phyloP scores from a whole-genome alignment of 2,329 filamentous ascomycete species.

The Fusarium lyarnte region DNA sequence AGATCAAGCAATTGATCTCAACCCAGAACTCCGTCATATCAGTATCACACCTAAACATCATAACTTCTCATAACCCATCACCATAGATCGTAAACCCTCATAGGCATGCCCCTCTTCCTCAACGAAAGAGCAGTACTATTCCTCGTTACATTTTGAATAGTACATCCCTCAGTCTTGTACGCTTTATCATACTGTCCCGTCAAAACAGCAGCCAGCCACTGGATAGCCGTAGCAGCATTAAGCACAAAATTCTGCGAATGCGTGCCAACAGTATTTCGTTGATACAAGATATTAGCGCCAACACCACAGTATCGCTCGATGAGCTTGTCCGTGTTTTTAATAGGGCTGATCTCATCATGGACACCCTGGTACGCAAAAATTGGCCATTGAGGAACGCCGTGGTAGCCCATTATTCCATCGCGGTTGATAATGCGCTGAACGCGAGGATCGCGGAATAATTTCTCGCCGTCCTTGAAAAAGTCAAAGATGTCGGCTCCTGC shows the following conservation, averaged over 20 bases:
- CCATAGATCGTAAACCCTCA: conserved; percentile 29
- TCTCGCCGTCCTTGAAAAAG: conserved; percentile 22
- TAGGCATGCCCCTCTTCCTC: conserved; percentile 12
- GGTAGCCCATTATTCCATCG: conserved; percentile 40
- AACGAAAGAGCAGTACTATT: conserved; percentile 19
- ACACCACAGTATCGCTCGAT: conserved; percentile 31
- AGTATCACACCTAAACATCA: background rate
- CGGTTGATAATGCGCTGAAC: conserved; percentile 16
- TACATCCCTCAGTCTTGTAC: conserved; percentile 33
- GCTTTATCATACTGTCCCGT: conserved; percentile 10
- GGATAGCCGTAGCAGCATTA: conserved; percentile 11
- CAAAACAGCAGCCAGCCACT: conserved; percentile 28
- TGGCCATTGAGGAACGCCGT: conserved; percentile 36
- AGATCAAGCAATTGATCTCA: background rate
- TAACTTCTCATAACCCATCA: background rate
- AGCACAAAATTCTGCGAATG: conserved; percentile 21
- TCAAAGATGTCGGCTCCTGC: conserved; percentile 21
- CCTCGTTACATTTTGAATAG: conserved; percentile 33
- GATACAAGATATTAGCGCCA: conserved; percentile 38
- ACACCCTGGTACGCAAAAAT: conserved; percentile 38
- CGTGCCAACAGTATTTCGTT: conserved; percentile 32
- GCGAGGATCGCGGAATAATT: conserved; percentile 12
- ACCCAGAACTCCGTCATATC: background rate
- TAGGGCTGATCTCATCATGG: conserved; percentile 31
- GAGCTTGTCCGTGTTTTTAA: conserved; percentile 29